These are phyloP conservation scores for Fusarium buxicola DNA, from an alignment of 2,329 filamentous ascomycete genomes.

Conservation along the genomic window DNA sequence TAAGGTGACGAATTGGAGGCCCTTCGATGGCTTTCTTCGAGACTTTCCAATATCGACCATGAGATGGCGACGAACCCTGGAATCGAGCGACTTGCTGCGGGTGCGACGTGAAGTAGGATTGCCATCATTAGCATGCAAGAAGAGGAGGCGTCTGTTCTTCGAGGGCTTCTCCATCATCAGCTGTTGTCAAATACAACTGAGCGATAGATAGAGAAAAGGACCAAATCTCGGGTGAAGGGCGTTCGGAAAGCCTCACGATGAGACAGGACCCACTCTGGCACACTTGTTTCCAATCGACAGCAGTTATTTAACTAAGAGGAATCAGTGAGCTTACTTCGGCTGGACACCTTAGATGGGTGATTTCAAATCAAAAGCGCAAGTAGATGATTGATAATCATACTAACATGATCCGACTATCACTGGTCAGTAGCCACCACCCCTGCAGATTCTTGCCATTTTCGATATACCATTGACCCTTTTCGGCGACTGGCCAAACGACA, in stretches of 20 bases:
- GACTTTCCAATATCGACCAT: constrained; percentile 16
- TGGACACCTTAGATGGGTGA: not conserved
- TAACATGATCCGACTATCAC: not conserved
- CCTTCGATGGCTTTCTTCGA: constrained; percentile 6
- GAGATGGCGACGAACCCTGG: constrained; percentile 10
- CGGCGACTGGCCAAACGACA: not conserved
- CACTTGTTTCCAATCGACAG: no score
- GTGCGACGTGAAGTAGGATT: not conserved
- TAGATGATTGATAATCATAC: constrained; percentile 18
- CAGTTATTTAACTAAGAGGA: no score
- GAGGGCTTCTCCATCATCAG: not conserved
- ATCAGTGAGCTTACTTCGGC: no score
- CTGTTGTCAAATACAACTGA: not conserved
- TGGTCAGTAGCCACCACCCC: not conserved
- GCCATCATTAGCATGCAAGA: not conserved
- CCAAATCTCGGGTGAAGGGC: no score
- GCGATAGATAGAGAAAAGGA: not conserved
- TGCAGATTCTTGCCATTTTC: not conserved
- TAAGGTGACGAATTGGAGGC: constrained; percentile 1
- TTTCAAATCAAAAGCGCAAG: constrained; percentile 16
- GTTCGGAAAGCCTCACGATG: no score
- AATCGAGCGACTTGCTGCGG: not conserved
- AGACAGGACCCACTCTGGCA: no score
- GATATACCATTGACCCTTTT: constrained; percentile 1
- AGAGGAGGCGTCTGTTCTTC: constrained; percentile 5